Evolutionary conservation across 2,329 filamentous ascomycete species (phyloP).

Genomic region (Phaeophleospora eucalypticola): DNA sequence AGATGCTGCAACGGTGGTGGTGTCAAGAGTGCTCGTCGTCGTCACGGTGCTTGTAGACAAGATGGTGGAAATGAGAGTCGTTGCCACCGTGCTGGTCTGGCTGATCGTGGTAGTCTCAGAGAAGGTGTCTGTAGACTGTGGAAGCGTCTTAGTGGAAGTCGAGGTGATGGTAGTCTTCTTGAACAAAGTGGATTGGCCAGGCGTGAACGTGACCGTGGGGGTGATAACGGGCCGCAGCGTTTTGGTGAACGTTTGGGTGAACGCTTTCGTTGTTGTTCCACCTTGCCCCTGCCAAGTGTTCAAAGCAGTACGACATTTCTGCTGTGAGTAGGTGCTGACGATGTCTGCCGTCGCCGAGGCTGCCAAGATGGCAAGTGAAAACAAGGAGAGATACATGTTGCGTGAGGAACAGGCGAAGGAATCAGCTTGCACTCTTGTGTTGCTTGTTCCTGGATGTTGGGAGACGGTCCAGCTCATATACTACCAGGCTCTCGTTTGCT

Average conservation of each 20-base stretch:
- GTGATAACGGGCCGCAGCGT: constrained; percentile 1
- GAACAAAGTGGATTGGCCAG: neutral
- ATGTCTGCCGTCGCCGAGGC: neutral
- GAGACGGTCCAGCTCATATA: neutral
- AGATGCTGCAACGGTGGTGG: constrained; percentile 9
- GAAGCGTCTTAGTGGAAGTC: constrained; percentile 7
- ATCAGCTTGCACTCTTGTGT: neutral
- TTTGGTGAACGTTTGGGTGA: constrained; percentile 1
- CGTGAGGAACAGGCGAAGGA: neutral
- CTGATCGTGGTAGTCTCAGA: constrained; percentile 10
- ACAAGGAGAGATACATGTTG: constrained; percentile 1
- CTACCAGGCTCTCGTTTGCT: neutral
- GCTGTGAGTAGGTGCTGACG: constrained; percentile 3
- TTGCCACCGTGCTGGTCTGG: constrained; percentile 8
- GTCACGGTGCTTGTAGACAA: constrained; percentile 4
- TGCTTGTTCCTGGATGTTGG: neutral
- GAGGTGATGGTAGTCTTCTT: neutral
- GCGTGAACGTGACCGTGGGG: constrained; percentile 1
- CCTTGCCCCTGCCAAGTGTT: constrained; percentile 1
- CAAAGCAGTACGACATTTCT: constrained; percentile 4
- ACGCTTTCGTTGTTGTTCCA: constrained; percentile 6
- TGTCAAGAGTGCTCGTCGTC: constrained; percentile 12
- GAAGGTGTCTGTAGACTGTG: constrained; percentile 12
- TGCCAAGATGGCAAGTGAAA: neutral
- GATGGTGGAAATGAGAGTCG: constrained; percentile 10